Evolutionary conservation across 306 rosid genomes (phyloP), one percentile per base, ranked within the genome.

Genomic region (Crotalaria pallida): DNA sequence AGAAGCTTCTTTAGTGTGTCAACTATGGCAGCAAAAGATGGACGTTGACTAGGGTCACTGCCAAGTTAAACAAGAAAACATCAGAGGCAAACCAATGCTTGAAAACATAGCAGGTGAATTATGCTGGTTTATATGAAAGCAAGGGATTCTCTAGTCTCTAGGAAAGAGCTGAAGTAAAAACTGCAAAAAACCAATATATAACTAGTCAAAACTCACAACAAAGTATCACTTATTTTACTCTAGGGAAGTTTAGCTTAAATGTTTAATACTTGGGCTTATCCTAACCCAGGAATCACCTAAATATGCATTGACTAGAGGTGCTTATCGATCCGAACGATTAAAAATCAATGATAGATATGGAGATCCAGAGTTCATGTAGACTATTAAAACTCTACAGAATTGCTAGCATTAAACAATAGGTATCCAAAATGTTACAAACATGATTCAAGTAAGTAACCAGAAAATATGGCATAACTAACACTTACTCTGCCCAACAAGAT

Each of bases 401-500:
- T 19, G 53, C 57, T 24, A 36, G 23, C 13, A 36, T 4, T 13
- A 40, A 33, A 24, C 4, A 45, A n/a, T 5, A 58, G 31, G 47
- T 22, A 24, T 56, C 27, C 47, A 48, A 55, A 67, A 68, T 57
- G 53, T 15, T 17, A 12, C n/a, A 15, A 41, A 51, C 67, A 70
- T 18, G 26, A n/a, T 40, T 26, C 3, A n/a, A n/a, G n/a, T 16
- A 65, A 29, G 17, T 48, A 26, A 10, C 23, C 23, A 48, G 10
- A 34, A 38, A 70, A 27, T 9, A 48, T 10, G 47, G 4, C 65
- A 58, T 21, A 57, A 48, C 10, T 17, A 22, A 36, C 21, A 80
- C 99, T 84, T 87, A 94, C 99, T 88, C 89, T 1, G 86, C 96
- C 99, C 99, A 94, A 86, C 99, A 94, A 73, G 97, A 81, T 77